Evolutionary conservation across 257 asterid genomes (phyloP).

Genomic region (Craterostigma plantagineum): DNA sequence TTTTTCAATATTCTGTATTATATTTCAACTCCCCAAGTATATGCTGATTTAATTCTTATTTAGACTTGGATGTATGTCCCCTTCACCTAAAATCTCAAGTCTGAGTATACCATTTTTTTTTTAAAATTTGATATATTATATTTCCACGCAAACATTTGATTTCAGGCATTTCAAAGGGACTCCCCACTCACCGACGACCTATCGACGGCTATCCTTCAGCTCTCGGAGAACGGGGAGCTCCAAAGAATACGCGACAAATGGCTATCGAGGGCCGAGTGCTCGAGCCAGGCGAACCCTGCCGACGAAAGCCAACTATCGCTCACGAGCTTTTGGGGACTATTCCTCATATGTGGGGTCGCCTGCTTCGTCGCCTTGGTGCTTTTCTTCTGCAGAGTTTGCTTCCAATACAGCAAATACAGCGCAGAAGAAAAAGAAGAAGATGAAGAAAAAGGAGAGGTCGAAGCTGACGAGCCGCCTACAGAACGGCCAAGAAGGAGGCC

Average conservation of each 20-base stretch:
- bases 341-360: constrained; percentile 58
- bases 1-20: no score
- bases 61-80: no score
- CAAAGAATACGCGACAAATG: constrained; percentile 77
- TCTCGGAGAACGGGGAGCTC: constrained; percentile 82
- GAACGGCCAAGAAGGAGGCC: constrained; percentile 18
- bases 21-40: no score
- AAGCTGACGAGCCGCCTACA: constrained; percentile 1
- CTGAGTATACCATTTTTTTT: no score
- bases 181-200: constrained; percentile 62
- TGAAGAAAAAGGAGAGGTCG: no score
- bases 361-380: constrained; percentile 29
- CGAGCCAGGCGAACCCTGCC: constrained; percentile 21
- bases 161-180: constrained; percentile 70
- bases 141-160: not conserved
- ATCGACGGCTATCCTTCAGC: constrained; percentile 71
- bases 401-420: constrained; percentile 39
- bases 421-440: constrained; percentile 17
- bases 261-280: constrained; percentile 33
- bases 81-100: no score
- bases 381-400: constrained; percentile 39
- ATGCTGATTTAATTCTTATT: no score
- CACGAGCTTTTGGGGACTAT: constrained; percentile 89
- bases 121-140: no score
- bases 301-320: constrained; percentile 55